phyloP scores from a whole-genome alignment of 345 rosid genomes.

The Viola odorata region DNA sequence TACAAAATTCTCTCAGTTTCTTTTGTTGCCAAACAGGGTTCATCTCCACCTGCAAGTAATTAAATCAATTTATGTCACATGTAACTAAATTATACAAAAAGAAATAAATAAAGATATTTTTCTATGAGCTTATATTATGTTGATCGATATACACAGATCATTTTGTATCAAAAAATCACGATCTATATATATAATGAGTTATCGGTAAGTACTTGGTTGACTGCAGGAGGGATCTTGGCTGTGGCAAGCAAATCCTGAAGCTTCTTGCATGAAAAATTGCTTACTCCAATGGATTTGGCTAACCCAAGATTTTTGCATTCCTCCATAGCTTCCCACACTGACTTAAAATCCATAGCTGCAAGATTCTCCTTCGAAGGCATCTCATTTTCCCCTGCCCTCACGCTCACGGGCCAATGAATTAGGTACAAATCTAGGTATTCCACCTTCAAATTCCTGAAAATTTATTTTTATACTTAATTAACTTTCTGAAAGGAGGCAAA shows the following conservation, averaged over 20 bases:
- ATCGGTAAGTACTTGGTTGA: conserved; percentile 26
- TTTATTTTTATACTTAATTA: neutral
- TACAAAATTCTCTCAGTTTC: conserved; percentile 26
- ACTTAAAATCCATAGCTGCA: conserved; percentile 16
- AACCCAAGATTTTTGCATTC: conserved; percentile 32
- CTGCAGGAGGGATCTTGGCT: conserved; percentile 33
- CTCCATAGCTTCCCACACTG: conserved; percentile 46
- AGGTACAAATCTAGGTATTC: conserved; percentile 41
- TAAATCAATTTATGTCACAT: neutral
- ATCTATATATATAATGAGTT: no score
- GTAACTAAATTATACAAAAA: neutral
- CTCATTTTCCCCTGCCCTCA: conserved; percentile 11
- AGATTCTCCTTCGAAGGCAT: conserved; percentile 2
- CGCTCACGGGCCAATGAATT: conserved; percentile 41
- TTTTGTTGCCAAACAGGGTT: conserved; percentile 34
- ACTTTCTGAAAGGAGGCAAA: neutral
- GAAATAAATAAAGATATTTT: no score
- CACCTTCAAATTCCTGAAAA: conserved; percentile 30
- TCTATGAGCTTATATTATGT: no score
- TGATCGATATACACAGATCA: no score
- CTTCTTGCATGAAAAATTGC: conserved; percentile 37
- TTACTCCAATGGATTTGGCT: conserved; percentile 34
- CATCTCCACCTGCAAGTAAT: conserved; percentile 31
- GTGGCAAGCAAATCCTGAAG: conserved; percentile 26
- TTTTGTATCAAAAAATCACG: no score